Conservation (phyloP, 768 basidiomycete genomes). For the Boletus sp. region DNA sequence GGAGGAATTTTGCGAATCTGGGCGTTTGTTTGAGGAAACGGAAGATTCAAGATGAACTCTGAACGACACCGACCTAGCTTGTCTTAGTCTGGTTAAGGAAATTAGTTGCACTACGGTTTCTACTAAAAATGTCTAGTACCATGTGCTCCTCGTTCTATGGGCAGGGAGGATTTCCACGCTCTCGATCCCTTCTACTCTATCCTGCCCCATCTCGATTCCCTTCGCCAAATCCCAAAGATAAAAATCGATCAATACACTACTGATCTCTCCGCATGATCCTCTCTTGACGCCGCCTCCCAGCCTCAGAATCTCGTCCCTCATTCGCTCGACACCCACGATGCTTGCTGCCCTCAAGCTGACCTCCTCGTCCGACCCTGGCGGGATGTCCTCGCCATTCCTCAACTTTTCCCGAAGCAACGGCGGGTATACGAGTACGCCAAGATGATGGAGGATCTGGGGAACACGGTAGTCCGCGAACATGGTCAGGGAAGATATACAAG, state of each 20-base stretch:
- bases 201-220: constrained; percentile 61
- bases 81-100: not conserved
- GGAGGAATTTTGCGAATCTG: constrained; percentile 24
- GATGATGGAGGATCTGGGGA: constrained; percentile 86
- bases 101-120: constrained; percentile 7
- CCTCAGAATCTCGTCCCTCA: constrained; percentile 56
- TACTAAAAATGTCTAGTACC: constrained; percentile 56
- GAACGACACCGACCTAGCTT: not conserved
- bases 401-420: constrained; percentile 54
- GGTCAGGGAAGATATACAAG: constrained; percentile 69
- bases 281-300: constrained; percentile 31
- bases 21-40: constrained; percentile 2
- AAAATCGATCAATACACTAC: constrained; percentile 86
- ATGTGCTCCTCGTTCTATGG: constrained; percentile 80
- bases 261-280: constrained; percentile 34
- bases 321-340: constrained; percentile 73
- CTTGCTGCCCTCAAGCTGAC: constrained; percentile 78
- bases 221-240: constrained; percentile 90
- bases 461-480: constrained; percentile 97
- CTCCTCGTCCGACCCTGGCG: constrained; percentile 65
- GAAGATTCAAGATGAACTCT: not conserved
- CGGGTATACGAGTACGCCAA: constrained; percentile 74
- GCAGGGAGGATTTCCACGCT: constrained; percentile 60
- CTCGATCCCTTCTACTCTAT: constrained; percentile 56
- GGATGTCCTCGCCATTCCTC: constrained; percentile 41